A percentile compares a stretch with the other conserved stretches of the same genome.
phyloP scores from a whole-genome alignment of 768 basidiomycete genomes.

The Pholiota microspora region DNA sequence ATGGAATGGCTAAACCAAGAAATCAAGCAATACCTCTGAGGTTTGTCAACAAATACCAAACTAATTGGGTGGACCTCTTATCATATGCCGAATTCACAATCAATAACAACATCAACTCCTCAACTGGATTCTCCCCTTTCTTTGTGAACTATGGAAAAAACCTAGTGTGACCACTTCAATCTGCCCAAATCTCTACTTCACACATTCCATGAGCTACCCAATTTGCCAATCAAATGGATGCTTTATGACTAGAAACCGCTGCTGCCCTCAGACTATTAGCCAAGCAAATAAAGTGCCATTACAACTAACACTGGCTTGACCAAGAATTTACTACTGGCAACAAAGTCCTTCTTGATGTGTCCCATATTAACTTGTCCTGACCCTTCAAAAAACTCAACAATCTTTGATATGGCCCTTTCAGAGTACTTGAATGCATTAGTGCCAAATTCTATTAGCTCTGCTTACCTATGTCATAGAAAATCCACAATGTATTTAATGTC shows the following conservation, averaged over 20 bases:
- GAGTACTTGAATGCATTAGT: constrained; percentile 17
- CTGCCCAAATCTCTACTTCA: too few species aligned
- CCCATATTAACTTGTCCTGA: constrained; percentile 13
- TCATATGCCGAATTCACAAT: constrained; percentile 30
- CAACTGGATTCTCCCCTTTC: constrained; percentile 29
- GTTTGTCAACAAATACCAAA: constrained; percentile 26
- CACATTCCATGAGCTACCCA: constrained; percentile 15
- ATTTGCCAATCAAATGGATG: constrained; percentile 20
- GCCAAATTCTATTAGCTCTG: constrained; percentile 13
- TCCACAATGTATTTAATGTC: constrained; percentile 16
- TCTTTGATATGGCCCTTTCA: constrained; percentile 25
- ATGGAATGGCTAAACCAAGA: constrained; percentile 31
- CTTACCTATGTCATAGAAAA: constrained; percentile 18
- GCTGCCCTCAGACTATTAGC: constrained; percentile 17
- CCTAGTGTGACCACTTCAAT: too few species aligned
- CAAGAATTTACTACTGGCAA: neutral
- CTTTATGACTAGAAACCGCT: constrained; percentile 15
- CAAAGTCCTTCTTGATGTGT: constrained; percentile 19
- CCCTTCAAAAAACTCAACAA: constrained; percentile 22
- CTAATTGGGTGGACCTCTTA: constrained; percentile 30
- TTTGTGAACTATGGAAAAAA: constrained; percentile 30
- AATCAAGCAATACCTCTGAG: constrained; percentile 26
- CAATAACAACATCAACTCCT: constrained; percentile 24
- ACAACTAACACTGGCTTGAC: neutral
- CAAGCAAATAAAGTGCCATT: constrained; percentile 14